phyloP scores from a whole-genome alignment of 2,329 filamentous ascomycete species.

The Alternaria incomplexa region DNA sequence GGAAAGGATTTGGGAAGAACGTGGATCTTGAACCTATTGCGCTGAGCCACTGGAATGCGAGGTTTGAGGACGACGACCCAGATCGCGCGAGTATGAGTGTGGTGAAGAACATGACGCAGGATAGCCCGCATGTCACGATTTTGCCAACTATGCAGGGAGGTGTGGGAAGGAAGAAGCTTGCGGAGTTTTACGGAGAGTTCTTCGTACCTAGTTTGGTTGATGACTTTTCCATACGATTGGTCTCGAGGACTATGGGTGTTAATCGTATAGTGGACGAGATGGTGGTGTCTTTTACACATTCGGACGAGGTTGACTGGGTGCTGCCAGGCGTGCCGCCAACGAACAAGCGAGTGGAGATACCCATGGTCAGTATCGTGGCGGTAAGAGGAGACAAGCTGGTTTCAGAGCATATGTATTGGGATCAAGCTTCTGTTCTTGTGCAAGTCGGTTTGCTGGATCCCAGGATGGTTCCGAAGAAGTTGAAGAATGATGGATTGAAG shows the following conservation, averaged over 20 bases:
- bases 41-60: conserved; percentile 43
- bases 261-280: conserved; percentile 67
- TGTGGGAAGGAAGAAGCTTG: conserved; percentile 50
- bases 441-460: conserved; percentile 64
- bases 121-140: conserved; percentile 44
- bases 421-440: conserved; percentile 63
- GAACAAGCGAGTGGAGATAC: conserved; percentile 61
- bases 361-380: conserved; percentile 62
- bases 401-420: conserved; percentile 66
- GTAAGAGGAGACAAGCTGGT: conserved; percentile 60
- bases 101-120: conserved; percentile 41
- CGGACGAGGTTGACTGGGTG: conserved; percentile 63
- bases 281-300: conserved; percentile 62
- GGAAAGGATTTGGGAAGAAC: conserved; percentile 46
- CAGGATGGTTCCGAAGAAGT: conserved; percentile 55
- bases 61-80: conserved; percentile 40
- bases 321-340: conserved; percentile 64
- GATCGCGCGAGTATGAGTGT: conserved; percentile 40
- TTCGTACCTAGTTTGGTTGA: conserved; percentile 62
- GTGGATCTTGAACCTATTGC: conserved; percentile 43
- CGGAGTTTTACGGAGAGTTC: conserved; percentile 62
- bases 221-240: conserved; percentile 59
- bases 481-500: conserved; percentile 49
- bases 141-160: conserved; percentile 54
- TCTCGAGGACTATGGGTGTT: conserved; percentile 62